phyloP scores from a whole-genome alignment of 352 stramenopile species.

The Peronospora farinosa region DNA sequence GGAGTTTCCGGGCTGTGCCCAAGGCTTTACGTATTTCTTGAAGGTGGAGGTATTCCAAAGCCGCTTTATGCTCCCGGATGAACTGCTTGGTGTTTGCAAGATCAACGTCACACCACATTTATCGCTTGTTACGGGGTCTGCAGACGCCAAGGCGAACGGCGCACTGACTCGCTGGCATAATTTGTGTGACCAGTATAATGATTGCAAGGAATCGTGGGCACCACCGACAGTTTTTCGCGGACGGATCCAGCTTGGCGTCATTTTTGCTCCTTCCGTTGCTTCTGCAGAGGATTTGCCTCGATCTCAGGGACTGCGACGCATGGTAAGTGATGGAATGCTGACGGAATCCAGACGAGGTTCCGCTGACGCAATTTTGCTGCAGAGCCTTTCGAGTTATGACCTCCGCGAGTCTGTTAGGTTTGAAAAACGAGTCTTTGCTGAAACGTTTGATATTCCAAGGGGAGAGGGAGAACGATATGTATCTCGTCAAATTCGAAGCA shows the following conservation, averaged over 20 bases:
- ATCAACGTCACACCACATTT: slow-evolving; percentile 84
- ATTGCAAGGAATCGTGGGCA: slow-evolving; percentile 80
- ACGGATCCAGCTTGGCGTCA: slow-evolving; percentile 68
- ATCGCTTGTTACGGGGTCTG: slow-evolving; percentile 68
- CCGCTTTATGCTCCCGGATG: slow-evolving; percentile 75
- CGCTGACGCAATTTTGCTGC: slow-evolving; percentile 43
- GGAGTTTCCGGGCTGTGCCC: slow-evolving; percentile 66
- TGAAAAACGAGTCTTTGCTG: slow-evolving; percentile 29
- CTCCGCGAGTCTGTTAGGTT: slow-evolving; percentile 49
- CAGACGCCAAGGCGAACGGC: slow-evolving; percentile 75
- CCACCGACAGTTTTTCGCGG: slow-evolving; percentile 76
- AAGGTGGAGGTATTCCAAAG: slow-evolving; percentile 82
- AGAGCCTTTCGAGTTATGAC: slow-evolving; percentile 52
- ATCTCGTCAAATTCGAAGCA: slow-evolving; percentile 26
- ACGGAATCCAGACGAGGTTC: slow-evolving; percentile 26
- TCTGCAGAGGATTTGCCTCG: slow-evolving; percentile 47
- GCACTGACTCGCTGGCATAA: slow-evolving; percentile 79
- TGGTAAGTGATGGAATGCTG: slow-evolving; percentile 31
- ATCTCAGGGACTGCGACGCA: slow-evolving; percentile 35
- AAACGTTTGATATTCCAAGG: slow-evolving; percentile 21
- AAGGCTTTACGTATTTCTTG: slow-evolving; percentile 69
- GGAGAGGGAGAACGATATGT: slow-evolving; percentile 25
- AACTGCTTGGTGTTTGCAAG: slow-evolving; percentile 74
- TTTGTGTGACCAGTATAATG: slow-evolving; percentile 83
- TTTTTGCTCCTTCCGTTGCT: slow-evolving; percentile 64